Evolutionary conservation across 306 rosid species (phyloP), one percentile per base, ranked within the genome.

Genomic region (Quercus engelmannii): DNA sequence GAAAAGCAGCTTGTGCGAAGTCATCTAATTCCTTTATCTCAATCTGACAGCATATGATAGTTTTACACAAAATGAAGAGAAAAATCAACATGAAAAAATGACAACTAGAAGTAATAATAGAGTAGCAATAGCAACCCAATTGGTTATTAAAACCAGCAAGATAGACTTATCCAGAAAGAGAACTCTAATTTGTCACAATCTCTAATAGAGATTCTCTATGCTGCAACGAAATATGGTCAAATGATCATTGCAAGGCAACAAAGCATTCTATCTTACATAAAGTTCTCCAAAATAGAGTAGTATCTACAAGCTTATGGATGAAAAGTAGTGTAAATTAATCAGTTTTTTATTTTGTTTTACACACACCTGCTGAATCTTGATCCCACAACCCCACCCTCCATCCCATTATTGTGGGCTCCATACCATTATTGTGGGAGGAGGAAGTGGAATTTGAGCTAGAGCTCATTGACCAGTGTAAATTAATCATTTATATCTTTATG

Each of bases 1-100:
- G 91, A 81, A 94, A 94, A 75, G 99, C 99, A 79, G 99, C 97
- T 92, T 94, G 99, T 75, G 99, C 97, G 88, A 94, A 94, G 79
- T 90, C 97, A 81, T 94, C 99, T 73, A 94, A 85, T 85, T 94
- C 99, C 78, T 74, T 63, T 81, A 94, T 91, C 78, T 92, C 99
- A 82, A 94, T 91, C 98, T 92, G 93, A 76, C 74, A 85, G 63
- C 56, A 81, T 78, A 79, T 35, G 67, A 80, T 57, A 67, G 74
- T 63, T 8, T 18, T 64, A 61, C 58, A 71, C 25, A 86, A 74
- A 64, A 62, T 73, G 58, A 72, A 78, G 78, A 55, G 51, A 67
- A 62, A 15, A 55, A 68, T 63, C 64, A 76, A 68, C 49, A 72
- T 62, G 55, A 81, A 74, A 20, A 51, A 78, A 69, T 46, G 74